Base-by-base conservation (phyloP, 306 rosid species). In the Castanea mollissima region DNA sequence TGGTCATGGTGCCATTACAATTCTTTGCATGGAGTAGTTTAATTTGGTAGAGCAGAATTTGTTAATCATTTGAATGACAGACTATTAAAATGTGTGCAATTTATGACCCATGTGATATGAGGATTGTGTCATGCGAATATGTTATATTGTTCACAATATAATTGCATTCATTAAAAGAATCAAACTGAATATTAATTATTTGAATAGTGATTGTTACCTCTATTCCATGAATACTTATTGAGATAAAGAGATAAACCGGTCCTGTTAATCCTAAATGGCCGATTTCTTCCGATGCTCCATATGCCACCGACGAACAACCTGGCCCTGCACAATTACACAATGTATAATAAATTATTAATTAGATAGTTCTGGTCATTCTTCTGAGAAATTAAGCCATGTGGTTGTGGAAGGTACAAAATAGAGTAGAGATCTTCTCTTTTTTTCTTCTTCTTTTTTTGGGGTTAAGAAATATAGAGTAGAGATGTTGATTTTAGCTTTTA, bases 231-330 rank as follows among this genome's bases (percentile, higher is more conserved):
- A 78, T 87, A 79, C 76, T 80, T 80, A 77, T 91, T 91, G 18
- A 87, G 94, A 81, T 79, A 90, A 11, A 93, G 89, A 78, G 97
- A 90, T 76, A 86, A 85, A 38, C 87, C 88, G 52, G 89, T 91
- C 80, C 71, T 86, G 76, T 90, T 90, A 56, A 93, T 86, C 23
- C 88, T 80, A 80, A 93, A 93, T 20, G 98, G 98, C 12, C 98
- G 55, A 93, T 90, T 85, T 93, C 98, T 86, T 93, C 98, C 64
- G 98, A 93, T 76, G 98, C 97, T 69, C 98, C 98, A 78, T 90
- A 93, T 79, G 93, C 97, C 14, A 93, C 88, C 0, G 98, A 93
- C 76, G 98, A 93, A 74, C 97, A 93, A 32, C 98, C 98, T 20
- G 98, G 97, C 25, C 98, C 98, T 93, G 89, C 78, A 75, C 20